Percentiles rank a stretch among this genome's conserved stretches.
These are phyloP conservation scores for Coix lacrymajobi DNA, from an alignment of 176 grass and related monocot species.

Conservation along the genomic window DNA sequence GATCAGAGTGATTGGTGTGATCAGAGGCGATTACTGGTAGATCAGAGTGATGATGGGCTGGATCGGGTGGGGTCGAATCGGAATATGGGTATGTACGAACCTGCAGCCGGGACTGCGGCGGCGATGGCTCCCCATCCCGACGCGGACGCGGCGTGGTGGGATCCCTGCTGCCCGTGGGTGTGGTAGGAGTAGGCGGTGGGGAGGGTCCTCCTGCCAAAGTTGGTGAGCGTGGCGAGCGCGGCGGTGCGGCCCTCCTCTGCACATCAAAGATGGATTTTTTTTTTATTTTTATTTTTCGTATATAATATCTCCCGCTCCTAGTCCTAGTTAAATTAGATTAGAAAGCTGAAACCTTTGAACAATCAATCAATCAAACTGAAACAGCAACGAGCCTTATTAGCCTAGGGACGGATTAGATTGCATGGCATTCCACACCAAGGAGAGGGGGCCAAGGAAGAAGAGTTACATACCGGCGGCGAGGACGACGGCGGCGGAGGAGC, in stretches of 20 bases:
- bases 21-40: not conserved
- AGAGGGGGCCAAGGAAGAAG: not conserved
- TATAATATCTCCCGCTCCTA: no score
- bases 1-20: not conserved
- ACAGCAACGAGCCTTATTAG: no score
- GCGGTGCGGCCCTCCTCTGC: constrained; percentile 62
- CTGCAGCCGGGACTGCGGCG: constrained; percentile 61
- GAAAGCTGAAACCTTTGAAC: not conserved
- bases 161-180: constrained; percentile 11
- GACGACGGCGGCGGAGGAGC: constrained; percentile 25
- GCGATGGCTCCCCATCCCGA: constrained; percentile 52
- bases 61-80: not conserved
- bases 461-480: constrained; percentile 27
- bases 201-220: constrained; percentile 41
- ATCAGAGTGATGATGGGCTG: not conserved
- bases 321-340: no score
- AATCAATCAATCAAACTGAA: no score
- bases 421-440: not conserved
- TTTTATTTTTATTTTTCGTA: no score
- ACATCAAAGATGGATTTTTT: not conserved
- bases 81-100: constrained; percentile 7
- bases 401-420: not conserved
- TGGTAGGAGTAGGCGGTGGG: constrained; percentile 50
- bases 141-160: constrained; percentile 17
- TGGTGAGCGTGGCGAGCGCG: constrained; percentile 49